Evolutionary conservation across 176 grass and related monocot species (phyloP).

Genomic region (Aegilops umbellulata): DNA sequence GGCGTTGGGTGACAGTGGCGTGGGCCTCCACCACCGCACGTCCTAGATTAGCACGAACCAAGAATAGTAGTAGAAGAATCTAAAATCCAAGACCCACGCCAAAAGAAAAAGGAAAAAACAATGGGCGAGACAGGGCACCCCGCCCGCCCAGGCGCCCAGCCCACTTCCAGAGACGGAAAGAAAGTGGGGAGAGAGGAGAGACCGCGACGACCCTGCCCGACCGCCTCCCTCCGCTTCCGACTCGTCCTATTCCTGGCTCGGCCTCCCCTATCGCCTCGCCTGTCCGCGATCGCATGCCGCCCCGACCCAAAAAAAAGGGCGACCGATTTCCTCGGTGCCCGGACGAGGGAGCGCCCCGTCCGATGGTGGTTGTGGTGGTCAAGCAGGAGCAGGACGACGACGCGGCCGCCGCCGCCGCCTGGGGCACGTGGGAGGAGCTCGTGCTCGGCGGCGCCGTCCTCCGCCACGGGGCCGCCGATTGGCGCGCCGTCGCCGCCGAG

Average conservation of each 20-base stretch:
- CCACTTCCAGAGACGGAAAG: neutral
- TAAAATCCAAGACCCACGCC: constrained; percentile 15
- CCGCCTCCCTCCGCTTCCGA: constrained; percentile 11
- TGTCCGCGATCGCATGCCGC: constrained; percentile 30
- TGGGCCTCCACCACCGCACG: constrained; percentile 32
- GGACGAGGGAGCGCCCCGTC: neutral
- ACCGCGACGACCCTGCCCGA: constrained; percentile 15
- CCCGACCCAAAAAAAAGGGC: neutral
- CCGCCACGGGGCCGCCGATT: constrained; percentile 65
- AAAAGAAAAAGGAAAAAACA: neutral
- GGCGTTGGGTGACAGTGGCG: neutral
- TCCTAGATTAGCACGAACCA: constrained; percentile 24
- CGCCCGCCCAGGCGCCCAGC: neutral
- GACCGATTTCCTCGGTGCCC: neutral
- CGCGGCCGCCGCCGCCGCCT: neutral
- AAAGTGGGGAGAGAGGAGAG: neutral
- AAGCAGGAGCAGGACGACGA: constrained; percentile 25
- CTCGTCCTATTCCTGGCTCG: constrained; percentile 13
- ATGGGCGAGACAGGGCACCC: constrained; percentile 3
- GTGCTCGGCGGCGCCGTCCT: constrained; percentile 81
- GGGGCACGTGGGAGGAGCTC: constrained; percentile 96
- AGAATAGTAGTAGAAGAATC: constrained; percentile 24
- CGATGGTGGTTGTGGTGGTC: constrained; percentile 34
- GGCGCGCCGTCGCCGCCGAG: constrained; percentile 73
- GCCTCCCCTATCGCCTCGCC: constrained; percentile 7